Conservation (phyloP, 805 yeast genomes). For the Starmerella bombicola region DNA sequence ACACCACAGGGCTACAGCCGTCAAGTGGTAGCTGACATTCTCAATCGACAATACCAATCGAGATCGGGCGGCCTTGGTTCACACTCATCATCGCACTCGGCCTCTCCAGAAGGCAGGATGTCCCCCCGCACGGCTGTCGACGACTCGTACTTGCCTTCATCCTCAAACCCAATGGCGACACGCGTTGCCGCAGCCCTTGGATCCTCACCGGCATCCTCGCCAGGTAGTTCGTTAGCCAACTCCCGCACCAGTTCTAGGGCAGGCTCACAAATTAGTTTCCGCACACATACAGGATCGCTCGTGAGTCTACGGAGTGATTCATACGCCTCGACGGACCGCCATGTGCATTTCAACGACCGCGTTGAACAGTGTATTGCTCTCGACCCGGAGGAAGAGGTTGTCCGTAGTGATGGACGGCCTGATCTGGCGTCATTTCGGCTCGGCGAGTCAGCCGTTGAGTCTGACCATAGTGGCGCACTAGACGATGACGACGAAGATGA, state of each 20-base stretch:
- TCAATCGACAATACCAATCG: conserved; percentile 26
- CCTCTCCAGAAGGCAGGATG: too few relatives aligned
- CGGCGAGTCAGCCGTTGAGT: not conserved
- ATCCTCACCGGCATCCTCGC: not conserved
- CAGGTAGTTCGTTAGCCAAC: conserved; percentile 1
- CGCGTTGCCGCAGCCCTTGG: not conserved
- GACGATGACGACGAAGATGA: conserved; percentile 21
- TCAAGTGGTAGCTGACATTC: conserved; percentile 25
- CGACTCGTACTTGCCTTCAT: too few relatives aligned
- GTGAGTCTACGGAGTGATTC: conserved; percentile 10
- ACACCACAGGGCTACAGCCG: conserved; percentile 24
- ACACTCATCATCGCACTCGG: not conserved
- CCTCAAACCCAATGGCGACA: not conserved
- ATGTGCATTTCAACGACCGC: conserved; percentile 83
- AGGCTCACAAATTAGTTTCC: conserved; percentile 7
- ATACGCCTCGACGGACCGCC: conserved; percentile 35
- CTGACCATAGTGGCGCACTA: conserved; percentile 23
- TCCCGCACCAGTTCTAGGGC: conserved; percentile 6
- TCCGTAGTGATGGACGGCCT: conserved; percentile 3
- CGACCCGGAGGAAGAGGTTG: conserved; percentile 26
- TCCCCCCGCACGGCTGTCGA: too few relatives aligned
- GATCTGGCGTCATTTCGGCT: not conserved
- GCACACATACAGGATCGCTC: conserved; percentile 11
- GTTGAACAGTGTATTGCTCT: conserved; percentile 90
- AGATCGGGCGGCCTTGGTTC: not conserved